Evolutionary conservation across 306 rosid species (phyloP), one percentile per base, ranked within the genome.

Genomic region (Fagus crenata): DNA sequence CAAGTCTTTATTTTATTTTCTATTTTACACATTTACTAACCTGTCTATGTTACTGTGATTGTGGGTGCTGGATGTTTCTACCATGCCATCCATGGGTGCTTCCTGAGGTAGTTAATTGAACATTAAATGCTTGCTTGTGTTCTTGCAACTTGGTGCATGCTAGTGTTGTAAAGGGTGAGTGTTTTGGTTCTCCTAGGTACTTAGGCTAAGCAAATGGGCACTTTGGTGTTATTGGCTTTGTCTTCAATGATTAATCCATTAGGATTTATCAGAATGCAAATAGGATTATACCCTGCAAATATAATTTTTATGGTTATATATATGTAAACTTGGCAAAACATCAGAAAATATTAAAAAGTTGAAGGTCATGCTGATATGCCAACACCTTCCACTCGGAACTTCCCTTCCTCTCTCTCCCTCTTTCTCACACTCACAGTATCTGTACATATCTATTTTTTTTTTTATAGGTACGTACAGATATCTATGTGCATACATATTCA

Each of bases 1-100:
- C 87, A 87, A 86, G 93, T 87, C 11, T 78, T 60, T 22, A 22
- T 22, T 22, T 22, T 22, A 22, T 22, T 22, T 22, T 22, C 0
- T 22, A 22, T 83, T 75, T 74, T 40, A 69, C 71, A 31, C 80
- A 60, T 58, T 56, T 55, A 59, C 40, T 13, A 63, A 80, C 28
- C 39, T 17, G 3, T 36, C n/a, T 0, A 54, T 77, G 4, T 71
- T 37, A 51, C 65, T 14, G 33, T 40, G 55, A 64, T 53, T 13
- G 6, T 65, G 49, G n/a, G 6, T 65, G 49, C 71, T n/a, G 49
- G 43, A 17, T 65, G 8, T 39, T 14, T 65, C 37, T 65, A 39
- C 69, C 49, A 65, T 65, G 49, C 31, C 22, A n/a, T 65, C 6
- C 68, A 61, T 55, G 61, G 3, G 3, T 61, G 35, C 7, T 61